A percentile compares a stretch with the other conserved stretches of the same genome.
phyloP scores from a whole-genome alignment of 148 eudicot species.

The Nyssa sinensis region DNA sequence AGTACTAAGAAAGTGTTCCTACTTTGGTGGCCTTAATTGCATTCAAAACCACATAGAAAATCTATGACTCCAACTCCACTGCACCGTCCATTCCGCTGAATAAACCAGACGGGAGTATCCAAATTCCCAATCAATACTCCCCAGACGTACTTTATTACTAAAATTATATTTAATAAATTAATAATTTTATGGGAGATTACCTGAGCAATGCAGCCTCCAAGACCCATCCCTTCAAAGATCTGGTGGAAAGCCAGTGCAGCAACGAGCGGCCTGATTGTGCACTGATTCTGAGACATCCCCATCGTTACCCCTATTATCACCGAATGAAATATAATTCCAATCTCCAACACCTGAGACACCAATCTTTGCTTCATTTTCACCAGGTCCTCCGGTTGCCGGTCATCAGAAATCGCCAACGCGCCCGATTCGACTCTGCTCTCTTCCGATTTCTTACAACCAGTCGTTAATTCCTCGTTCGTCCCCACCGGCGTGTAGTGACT shows the following conservation, averaged over 20 bases:
- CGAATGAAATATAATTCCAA: constrained; percentile 84
- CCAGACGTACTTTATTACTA: too few relatives aligned
- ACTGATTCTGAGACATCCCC: constrained; percentile 86
- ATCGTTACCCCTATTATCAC: constrained; percentile 81
- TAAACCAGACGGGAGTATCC: too few relatives aligned
- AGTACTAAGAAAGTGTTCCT: too few relatives aligned
- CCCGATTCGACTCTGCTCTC: constrained; percentile 14
- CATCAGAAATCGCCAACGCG: constrained; percentile 7
- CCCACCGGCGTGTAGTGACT: constrained; percentile 27
- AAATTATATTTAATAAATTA: too few relatives aligned
- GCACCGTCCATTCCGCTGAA: too few relatives aligned
- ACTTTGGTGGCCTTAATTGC: too few relatives aligned
- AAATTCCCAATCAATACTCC: too few relatives aligned
- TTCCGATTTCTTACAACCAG: constrained; percentile 7
- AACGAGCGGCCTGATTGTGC: constrained; percentile 70
- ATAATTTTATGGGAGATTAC: constrained; percentile 22
- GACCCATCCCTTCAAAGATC: constrained; percentile 88
- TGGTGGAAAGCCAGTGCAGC: constrained; percentile 88
- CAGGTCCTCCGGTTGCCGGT: constrained; percentile 27
- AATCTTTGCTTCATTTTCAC: constrained; percentile 62
- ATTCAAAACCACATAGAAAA: too few relatives aligned
- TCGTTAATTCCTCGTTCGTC: constrained; percentile 19
- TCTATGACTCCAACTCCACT: too few relatives aligned
- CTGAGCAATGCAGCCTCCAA: constrained; percentile 93
- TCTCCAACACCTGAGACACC: constrained; percentile 85